Base-by-base conservation (phyloP, 306 rosid species). In the Argentina anserina region DNA sequence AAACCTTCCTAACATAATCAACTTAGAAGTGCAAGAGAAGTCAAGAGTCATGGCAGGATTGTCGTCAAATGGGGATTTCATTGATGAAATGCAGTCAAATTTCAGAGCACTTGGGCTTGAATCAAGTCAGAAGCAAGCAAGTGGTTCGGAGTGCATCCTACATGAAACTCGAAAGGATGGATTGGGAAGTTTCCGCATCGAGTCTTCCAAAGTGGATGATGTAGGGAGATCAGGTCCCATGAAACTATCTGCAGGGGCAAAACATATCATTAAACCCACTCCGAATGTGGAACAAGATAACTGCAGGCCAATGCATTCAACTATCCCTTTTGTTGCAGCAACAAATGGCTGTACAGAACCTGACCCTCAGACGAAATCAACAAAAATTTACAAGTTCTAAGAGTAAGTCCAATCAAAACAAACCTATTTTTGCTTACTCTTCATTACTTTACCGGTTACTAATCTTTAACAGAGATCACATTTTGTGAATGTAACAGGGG, bases 191-290 rank as follows among this genome's bases (percentile, higher is more conserved):
- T 80, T 82, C 7, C 80, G 81, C 63, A 63, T 29, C 46, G 86
- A 79, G 73, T 53, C 88, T 65, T 81, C 77, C 43, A 80, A 78
- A 58, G 78, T 53, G 74, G 85, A 84, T 47, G 76, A 75, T 77
- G 52, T 50, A 74, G 83, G 75, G 64, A 89, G 81, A 72, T 60
- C 94, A 46, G 91, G 97, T 71, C 97, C 97, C 60, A 71, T 85
- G 47, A 92, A 89, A 81, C 84, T 85, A 64, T 76, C 86, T 64
- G 87, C 97, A 67, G 92, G 96, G 78, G 86, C 96, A 67, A 90
- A 84, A 84, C 97, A 89, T 81, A 90, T 90, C 79, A 70, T 88
- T 72, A 90, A 86, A 65, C 92, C 97, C 26, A 89, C 84, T 49
- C 93, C 78, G 76, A 74, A 67, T 50, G 33, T 82, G 78, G 90